phyloP scores from a whole-genome alignment of 1,284 basidiomycete species.

The Mycosarcoma mackinlayi region DNA sequence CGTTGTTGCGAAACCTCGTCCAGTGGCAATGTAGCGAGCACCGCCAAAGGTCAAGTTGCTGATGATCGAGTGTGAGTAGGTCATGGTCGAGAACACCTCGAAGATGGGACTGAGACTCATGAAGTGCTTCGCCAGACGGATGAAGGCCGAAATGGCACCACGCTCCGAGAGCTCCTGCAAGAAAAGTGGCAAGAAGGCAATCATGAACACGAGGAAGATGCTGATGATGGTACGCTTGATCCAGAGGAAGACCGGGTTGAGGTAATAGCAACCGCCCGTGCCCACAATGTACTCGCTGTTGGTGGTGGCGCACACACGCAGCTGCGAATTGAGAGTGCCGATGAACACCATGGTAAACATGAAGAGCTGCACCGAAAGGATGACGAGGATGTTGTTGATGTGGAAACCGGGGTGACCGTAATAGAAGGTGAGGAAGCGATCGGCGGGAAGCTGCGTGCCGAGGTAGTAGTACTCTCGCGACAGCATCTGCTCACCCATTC shows the following conservation, averaged over 20 bases:
- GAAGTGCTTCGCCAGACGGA: slow-evolving; percentile 67
- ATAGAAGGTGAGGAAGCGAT: slow-evolving; percentile 99
- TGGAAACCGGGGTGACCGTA: slow-evolving; percentile 99
- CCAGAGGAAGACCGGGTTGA: slow-evolving; percentile 67
- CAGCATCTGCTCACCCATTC: slow-evolving; percentile 99
- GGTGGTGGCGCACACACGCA: slow-evolving; percentile 63
- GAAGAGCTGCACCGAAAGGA: slow-evolving; percentile 67
- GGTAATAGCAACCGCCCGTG: slow-evolving; percentile 66
- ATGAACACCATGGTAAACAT: slow-evolving; percentile 68
- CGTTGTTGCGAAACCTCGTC: slow-evolving; percentile 68
- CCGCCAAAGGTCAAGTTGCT: slow-evolving; percentile 68
- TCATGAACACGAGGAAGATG: slow-evolving; percentile 69
- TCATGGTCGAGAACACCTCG: slow-evolving; percentile 68
- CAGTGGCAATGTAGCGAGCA: slow-evolving; percentile 68
- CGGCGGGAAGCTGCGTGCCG: slow-evolving; percentile 97
- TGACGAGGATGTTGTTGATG: slow-evolving; percentile 94
- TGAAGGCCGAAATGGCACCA: slow-evolving; percentile 64
- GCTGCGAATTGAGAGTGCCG: slow-evolving; percentile 66
- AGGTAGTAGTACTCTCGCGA: slow-evolving; percentile 99
- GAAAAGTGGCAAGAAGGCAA: slow-evolving; percentile 68
- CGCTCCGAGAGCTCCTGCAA: slow-evolving; percentile 68
- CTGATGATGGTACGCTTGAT: slow-evolving; percentile 68
- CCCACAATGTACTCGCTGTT: slow-evolving; percentile 66
- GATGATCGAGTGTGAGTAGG: slow-evolving; percentile 68
- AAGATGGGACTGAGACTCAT: slow-evolving; percentile 66